Conservation (phyloP, 2,329 filamentous ascomycete species). For the Aspergillus puulaauensis region DNA sequence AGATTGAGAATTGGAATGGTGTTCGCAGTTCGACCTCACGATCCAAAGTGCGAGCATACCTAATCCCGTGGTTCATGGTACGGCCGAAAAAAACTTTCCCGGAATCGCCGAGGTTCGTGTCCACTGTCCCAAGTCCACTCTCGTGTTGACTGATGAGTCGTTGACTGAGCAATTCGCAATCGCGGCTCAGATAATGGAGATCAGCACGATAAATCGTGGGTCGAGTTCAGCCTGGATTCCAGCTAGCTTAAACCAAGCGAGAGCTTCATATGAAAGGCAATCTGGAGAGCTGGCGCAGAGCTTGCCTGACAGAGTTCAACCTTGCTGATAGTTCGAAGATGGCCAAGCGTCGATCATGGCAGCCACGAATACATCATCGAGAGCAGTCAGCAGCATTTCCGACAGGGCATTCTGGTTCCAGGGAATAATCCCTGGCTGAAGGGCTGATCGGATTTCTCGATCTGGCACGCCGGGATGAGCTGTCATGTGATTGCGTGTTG, state of each 20-base stretch:
- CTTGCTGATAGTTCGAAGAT: background rate
- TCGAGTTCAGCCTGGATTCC: background rate
- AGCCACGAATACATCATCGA: background rate
- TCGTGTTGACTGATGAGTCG: background rate
- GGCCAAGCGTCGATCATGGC: background rate
- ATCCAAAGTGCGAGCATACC: too few species aligned
- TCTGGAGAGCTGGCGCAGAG: background rate
- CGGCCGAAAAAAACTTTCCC: too few species aligned
- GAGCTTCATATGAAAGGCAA: background rate
- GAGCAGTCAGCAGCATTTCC: background rate
- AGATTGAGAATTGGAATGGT: background rate
- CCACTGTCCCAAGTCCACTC: background rate
- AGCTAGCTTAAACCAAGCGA: background rate
- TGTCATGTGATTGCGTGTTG: background rate
- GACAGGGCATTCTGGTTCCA: too few species aligned
- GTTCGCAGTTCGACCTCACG: too few species aligned
- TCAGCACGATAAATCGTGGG: background rate
- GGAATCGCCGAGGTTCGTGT: too few species aligned
- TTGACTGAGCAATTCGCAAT: background rate
- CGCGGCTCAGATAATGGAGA: background rate
- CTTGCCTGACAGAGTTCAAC: background rate
- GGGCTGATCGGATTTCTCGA: background rate
- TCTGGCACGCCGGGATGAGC: background rate
- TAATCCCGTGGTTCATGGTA: too few species aligned
- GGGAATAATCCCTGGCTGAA: background rate